Base-by-base conservation (phyloP, 352 stramenopile genomes). In the Phytophthora brassicae region DNA sequence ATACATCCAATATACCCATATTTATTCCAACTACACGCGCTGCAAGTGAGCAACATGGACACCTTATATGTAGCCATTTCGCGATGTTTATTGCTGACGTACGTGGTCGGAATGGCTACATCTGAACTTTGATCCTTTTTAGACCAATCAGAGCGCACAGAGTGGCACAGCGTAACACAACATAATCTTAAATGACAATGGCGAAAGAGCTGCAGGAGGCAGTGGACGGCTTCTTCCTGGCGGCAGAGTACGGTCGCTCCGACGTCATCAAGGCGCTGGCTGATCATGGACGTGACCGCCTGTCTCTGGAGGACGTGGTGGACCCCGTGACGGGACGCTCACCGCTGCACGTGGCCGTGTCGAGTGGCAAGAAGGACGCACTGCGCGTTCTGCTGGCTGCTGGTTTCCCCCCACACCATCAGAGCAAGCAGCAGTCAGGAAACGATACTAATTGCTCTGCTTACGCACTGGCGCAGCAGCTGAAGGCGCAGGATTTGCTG, bases 211-310 rank as follows among this genome's bases (percentile, higher is more conserved):
- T 90, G 31, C 76, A 84, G 33, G 86, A 92, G 64, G 86, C 83
- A 13, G 52, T 79, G 54, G 84, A 92, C 45, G 83, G 83, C 56
- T 89, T 95, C 77, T 93, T 95, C 72, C 57, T 90, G 23, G 86
- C 86, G 22, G 86, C 86, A 0, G 81, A 92, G 49, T 84, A 92
- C 68, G 86, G 84, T 22, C 82, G 84, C 43, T 86, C 84, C 11
- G 86, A 95, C 57, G 86, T 95, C 17, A 87, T 95, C 61, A 92
- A 91, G 56, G 84, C 86, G 35, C 80, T 95, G 36, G 75, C 74
- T 6, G 86, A 94, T 47, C 79, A 93, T 56, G 74, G 70, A 9
- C 68, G 77, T 16, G 82, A 76, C 4, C 68, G 60, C 0, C 43
- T 95, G 24, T 64, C 84, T 20, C 68, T 92, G 12, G 44, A 49